Evolutionary conservation across 768 basidiomycete species (phyloP).

Genomic region (Rhizopogon roseolus): DNA sequence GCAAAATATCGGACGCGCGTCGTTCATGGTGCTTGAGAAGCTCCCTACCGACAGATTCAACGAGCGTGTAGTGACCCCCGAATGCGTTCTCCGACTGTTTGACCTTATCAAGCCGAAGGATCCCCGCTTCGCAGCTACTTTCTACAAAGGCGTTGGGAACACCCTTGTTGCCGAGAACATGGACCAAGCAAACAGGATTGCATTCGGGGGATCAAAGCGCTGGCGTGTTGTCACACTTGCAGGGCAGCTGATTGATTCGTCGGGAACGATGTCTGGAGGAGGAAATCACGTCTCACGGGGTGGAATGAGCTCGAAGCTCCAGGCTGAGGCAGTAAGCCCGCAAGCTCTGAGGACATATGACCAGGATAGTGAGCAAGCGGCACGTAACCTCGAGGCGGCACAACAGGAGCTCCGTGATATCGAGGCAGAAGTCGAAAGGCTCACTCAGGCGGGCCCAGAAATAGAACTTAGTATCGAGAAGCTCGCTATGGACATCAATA

Average conservation of each 20-base stretch:
- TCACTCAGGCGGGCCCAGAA: conserved; percentile 65
- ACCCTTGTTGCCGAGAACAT: conserved; percentile 91
- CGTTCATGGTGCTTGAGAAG: conserved; percentile 90
- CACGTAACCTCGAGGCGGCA: conserved; percentile 53
- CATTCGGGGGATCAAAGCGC: conserved; percentile 63
- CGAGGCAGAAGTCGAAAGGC: conserved; percentile 59
- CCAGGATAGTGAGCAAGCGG: conserved; percentile 61
- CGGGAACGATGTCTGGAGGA: conserved; percentile 97
- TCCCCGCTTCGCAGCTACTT: conserved; percentile 73
- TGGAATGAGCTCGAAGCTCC: conserved; percentile 89
- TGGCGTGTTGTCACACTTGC: conserved; percentile 94
- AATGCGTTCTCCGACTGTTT: conserved; percentile 86
- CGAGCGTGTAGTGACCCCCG: conserved; percentile 63
- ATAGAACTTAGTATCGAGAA: conserved; percentile 82
- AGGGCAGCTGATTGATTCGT: conserved; percentile 91
- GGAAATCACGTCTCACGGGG: conserved; percentile 74
- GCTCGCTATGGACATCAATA: conserved; percentile 77
- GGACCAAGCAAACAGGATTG: conserved; percentile 92
- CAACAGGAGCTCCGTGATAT: conserved; percentile 42
- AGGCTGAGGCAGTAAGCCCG: conserved; percentile 73
- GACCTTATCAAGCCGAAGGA: conserved; percentile 96
- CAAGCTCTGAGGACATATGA: conserved; percentile 74
- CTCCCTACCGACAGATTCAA: conserved; percentile 44
- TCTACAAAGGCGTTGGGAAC: conserved; percentile 82
- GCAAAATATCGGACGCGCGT: conserved; percentile 89